These are phyloP conservation scores for Crithidia acanthocephali DNA, from an alignment of 208 protist species.

Conservation along the genomic window DNA sequence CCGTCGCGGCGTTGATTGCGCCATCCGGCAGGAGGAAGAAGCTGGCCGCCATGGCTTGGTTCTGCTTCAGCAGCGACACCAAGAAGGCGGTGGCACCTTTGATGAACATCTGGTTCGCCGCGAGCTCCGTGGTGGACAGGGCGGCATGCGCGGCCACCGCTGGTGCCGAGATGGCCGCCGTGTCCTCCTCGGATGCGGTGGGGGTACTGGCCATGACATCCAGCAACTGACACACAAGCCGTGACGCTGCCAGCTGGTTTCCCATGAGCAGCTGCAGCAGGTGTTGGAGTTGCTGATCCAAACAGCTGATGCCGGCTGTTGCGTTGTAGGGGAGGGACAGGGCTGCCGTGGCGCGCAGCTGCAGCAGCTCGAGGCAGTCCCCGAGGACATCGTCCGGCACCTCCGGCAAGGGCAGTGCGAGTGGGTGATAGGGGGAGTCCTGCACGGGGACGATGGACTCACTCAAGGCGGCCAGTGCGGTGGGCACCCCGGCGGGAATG, in stretches of 20 bases:
- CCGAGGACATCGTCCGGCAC: conserved; percentile 26
- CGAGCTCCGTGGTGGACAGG: not conserved
- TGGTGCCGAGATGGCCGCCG: not conserved
- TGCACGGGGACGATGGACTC: conserved; percentile 29
- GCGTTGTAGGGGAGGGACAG: conserved; percentile 33
- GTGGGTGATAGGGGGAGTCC: conserved; percentile 19
- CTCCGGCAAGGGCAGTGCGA: conserved; percentile 22
- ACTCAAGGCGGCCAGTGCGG: conserved; percentile 21
- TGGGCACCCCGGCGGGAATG: not conserved
- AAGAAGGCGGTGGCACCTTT: conserved; percentile 33
- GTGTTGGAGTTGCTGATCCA: conserved; percentile 39
- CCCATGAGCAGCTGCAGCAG: conserved; percentile 34
- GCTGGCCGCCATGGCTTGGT: conserved; percentile 26
- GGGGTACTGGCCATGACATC: conserved; percentile 30
- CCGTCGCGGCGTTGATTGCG: conserved; percentile 22
- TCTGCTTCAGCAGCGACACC: conserved; percentile 31
- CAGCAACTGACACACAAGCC: conserved; percentile 33
- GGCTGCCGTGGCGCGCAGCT: conserved; percentile 27
- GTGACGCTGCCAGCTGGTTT: conserved; percentile 11
- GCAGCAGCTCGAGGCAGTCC: conserved; percentile 30
- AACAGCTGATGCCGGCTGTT: conserved; percentile 35
- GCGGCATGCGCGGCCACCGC: not conserved
- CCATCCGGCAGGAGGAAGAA: conserved; percentile 58
- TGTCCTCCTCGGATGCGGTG: conserved; percentile 25
- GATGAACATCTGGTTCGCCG: conserved; percentile 38